Evolutionary conservation across 2,329 filamentous ascomycete genomes (phyloP).

Genomic region (Pyricularia grisea): DNA sequence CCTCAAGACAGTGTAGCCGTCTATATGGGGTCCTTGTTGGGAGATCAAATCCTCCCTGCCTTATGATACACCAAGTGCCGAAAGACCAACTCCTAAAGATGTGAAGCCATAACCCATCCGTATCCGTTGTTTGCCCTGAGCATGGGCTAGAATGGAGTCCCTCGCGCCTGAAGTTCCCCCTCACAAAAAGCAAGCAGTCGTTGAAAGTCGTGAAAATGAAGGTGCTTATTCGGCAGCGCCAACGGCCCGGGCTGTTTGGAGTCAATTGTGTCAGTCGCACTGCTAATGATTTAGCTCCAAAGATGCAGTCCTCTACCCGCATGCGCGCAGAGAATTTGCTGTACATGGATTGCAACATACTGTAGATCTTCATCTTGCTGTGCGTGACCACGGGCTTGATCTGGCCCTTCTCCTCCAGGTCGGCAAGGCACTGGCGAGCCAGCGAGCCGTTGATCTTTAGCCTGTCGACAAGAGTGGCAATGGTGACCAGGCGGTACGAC

Average conservation of each 20-base stretch:
- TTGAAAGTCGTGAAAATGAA: conserved; percentile 9
- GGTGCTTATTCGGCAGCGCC: conserved; percentile 35
- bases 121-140: conserved; percentile 3
- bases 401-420: conserved; percentile 95
- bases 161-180: conserved; percentile 17
- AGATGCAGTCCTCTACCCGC: background rate
- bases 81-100: conserved; percentile 17
- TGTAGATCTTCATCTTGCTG: conserved; percentile 99
- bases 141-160: conserved; percentile 11
- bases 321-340: conserved; percentile 14
- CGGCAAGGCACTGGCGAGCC: conserved; percentile 78
- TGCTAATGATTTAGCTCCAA: background rate
- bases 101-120: conserved; percentile 15
- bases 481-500: conserved; percentile 98
- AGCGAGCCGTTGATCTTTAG: conserved; percentile 99
- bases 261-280: background rate
- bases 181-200: conserved; percentile 13
- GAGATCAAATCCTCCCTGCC: conserved; percentile 16
- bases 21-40: background rate
- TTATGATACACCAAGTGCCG: conserved; percentile 22
- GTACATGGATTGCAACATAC: conserved; percentile 31
- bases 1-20: background rate
- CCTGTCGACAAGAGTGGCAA: conserved; percentile 96
- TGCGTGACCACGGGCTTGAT: conserved; percentile 97
- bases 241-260: conserved; percentile 47